phyloP scores from a whole-genome alignment of 805 yeast species.

The Cyberlindnera japonica region DNA sequence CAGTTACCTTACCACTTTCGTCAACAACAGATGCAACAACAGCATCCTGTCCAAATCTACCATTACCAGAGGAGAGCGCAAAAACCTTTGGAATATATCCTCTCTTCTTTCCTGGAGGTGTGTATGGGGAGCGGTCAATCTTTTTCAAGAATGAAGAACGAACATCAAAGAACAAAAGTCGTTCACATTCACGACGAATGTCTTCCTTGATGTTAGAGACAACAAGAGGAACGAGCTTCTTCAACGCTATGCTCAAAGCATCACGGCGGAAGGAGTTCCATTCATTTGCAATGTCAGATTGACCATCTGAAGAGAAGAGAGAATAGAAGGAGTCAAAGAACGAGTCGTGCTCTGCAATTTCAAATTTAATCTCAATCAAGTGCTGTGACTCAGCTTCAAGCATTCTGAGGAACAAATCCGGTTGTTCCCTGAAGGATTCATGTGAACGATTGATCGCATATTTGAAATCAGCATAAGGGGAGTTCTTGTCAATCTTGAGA shows the following conservation, averaged over 20 bases:
- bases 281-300: constrained; percentile 65
- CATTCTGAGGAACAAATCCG: constrained; percentile 86
- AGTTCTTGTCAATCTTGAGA: constrained; percentile 69
- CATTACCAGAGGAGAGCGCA: constrained; percentile 82
- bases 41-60: constrained; percentile 76
- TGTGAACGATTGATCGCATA: constrained; percentile 82
- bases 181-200: constrained; percentile 70
- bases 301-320: constrained; percentile 70
- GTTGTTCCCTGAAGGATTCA: constrained; percentile 65
- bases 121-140: constrained; percentile 90
- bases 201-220: constrained; percentile 79
- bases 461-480: constrained; percentile 85
- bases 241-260: constrained; percentile 64
- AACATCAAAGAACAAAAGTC: constrained; percentile 61
- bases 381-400: constrained; percentile 85
- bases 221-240: constrained; percentile 61
- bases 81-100: constrained; percentile 86
- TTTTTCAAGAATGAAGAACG: constrained; percentile 65
- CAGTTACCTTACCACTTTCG: constrained; percentile 75
- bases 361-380: constrained; percentile 60
- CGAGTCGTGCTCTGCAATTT: constrained; percentile 36
- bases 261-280: constrained; percentile 79
- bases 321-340: constrained; percentile 44
- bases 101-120: constrained; percentile 67
- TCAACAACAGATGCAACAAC: constrained; percentile 76